Evolutionary conservation across 495 filamentous ascomycete species (phyloP), one percentile per base, ranked within the genome.

Genomic region (Bathelium albidoporum): DNA sequence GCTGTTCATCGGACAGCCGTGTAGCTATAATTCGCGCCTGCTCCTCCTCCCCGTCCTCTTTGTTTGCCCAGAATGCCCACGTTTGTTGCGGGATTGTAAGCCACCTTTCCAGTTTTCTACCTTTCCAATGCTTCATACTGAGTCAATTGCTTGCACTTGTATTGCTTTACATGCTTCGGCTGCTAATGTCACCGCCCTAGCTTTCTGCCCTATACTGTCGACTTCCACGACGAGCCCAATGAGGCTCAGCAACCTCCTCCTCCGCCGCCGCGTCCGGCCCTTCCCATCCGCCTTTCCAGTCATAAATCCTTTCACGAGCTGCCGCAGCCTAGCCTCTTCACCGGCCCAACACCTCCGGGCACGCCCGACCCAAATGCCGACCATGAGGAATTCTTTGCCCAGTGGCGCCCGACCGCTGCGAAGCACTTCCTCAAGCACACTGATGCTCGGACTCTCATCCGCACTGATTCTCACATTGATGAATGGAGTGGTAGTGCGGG

Each of bases 201-300:
- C 49, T 95, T 95, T 72, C 85, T 96, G 31, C 92, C 92, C 5
- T 89, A 95, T 71, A 97, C 92, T 1, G 79, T 96, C 66, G 85
- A 93, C 70, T 97, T 96, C 67, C 73, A 80, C 64, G 64, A 70
- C 63, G 69, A 58, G 62, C 64, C 62, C 62, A 55, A 61, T 59
- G 65, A 12, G 62, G 65, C 58, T 69, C 66, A 52, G 74, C 78
- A 62, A 61, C 79, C 39, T 80, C 73, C 12, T 71, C 74, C 28
- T 31, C 49, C 61, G 1, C 63, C 32, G 11, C 52, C 31, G 32
- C 59, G 36, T 20, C 60, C 44, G 70, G 70, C 31, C 68, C 60
- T n/a, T 65, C 61, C 34, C 71, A 61, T 59, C 69, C 68, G 24
- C 39, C 5, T 32, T 11, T 22, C 32, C 31, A 32, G 28, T 14